Conservation (phyloP, 306 rosid genomes). For the Begonia loranthoides region DNA sequence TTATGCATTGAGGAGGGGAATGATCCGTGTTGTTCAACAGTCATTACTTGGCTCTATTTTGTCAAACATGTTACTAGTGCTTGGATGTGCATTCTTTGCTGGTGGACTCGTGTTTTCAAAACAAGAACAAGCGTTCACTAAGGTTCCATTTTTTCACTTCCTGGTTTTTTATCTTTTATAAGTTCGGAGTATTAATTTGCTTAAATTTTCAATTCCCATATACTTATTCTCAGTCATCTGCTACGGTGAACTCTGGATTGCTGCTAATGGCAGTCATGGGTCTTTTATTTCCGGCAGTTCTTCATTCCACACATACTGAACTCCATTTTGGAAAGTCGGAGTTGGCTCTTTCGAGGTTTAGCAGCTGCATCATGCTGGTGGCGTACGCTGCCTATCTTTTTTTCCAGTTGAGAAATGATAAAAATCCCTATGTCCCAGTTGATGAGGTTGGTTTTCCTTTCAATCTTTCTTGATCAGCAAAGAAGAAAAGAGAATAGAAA, state of each 20-base stretch:
- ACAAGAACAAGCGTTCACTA: conserved; percentile 63
- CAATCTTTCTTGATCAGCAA: not conserved
- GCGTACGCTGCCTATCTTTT: conserved; percentile 45
- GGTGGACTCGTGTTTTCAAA: conserved; percentile 55
- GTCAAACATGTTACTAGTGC: conserved; percentile 79
- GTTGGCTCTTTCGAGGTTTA: conserved; percentile 60
- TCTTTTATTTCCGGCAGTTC: conserved; percentile 49
- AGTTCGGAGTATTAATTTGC: too few species aligned
- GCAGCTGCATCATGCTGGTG: conserved; percentile 59
- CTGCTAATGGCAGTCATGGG: conserved; percentile 54
- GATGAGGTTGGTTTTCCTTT: conserved; percentile 25
- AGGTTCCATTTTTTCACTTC: conserved; percentile 29
- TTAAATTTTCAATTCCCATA: too few species aligned
- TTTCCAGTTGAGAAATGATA: conserved; percentile 36
- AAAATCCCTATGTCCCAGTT: conserved; percentile 21
- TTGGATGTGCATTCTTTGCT: conserved; percentile 72
- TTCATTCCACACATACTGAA: conserved; percentile 32
- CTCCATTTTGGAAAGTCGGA: conserved; percentile 38
- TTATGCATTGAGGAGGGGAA: conserved; percentile 51
- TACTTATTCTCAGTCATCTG: conserved; percentile 16
- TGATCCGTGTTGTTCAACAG: conserved; percentile 64
- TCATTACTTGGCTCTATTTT: conserved; percentile 73
- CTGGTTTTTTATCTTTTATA: too few species aligned
- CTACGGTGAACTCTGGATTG: conserved; percentile 33
- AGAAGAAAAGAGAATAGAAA: too few species aligned